Percentiles rank a stretch among this genome's conserved stretches.
These are phyloP conservation scores for Jasminum sambac DNA, from an alignment of 257 asterid genomes.

Conservation along the genomic window DNA sequence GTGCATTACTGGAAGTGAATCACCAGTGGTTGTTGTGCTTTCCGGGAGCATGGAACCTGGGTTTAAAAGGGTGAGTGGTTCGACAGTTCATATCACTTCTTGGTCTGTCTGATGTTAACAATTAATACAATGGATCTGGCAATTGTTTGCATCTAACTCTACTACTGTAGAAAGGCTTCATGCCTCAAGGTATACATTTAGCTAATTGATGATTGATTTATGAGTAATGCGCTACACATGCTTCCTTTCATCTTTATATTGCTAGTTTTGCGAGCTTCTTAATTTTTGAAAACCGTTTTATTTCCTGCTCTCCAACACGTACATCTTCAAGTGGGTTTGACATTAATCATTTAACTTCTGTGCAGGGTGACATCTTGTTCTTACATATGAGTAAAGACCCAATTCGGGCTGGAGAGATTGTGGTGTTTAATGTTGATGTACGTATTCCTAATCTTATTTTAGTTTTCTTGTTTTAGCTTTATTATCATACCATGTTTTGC, in stretches of 20 bases:
- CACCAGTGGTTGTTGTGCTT: slow-evolving; percentile 99
- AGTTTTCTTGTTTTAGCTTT: slow-evolving; percentile 15
- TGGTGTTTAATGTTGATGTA: slow-evolving; percentile 94
- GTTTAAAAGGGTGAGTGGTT: slow-evolving; percentile 79
- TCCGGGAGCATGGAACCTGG: slow-evolving; percentile 99
- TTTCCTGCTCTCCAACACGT: background rate
- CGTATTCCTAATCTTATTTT: slow-evolving; percentile 28
- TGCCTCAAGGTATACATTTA: background rate
- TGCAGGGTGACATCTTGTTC: slow-evolving; percentile 99
- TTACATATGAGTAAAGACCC: slow-evolving; percentile 95
- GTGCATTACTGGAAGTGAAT: slow-evolving; percentile 96
- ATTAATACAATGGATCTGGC: slow-evolving; percentile 11
- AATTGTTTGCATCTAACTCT: slow-evolving; percentile 5
- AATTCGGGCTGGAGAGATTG: slow-evolving; percentile 98
- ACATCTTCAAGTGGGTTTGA: background rate
- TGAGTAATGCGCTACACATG: background rate
- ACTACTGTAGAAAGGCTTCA: no score
- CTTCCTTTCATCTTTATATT: background rate
- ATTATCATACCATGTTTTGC: slow-evolving; percentile 12
- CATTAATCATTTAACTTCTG: slow-evolving; percentile 19
- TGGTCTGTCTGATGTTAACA: slow-evolving; percentile 12
- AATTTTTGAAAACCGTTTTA: background rate
- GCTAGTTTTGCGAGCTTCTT: background rate
- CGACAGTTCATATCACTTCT: slow-evolving; percentile 8
- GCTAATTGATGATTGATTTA: slow-evolving; percentile 19